Evolutionary conservation across 345 rosid species (phyloP), one percentile per base, ranked within the genome.

Genomic region (Excoecaria agallocha): DNA sequence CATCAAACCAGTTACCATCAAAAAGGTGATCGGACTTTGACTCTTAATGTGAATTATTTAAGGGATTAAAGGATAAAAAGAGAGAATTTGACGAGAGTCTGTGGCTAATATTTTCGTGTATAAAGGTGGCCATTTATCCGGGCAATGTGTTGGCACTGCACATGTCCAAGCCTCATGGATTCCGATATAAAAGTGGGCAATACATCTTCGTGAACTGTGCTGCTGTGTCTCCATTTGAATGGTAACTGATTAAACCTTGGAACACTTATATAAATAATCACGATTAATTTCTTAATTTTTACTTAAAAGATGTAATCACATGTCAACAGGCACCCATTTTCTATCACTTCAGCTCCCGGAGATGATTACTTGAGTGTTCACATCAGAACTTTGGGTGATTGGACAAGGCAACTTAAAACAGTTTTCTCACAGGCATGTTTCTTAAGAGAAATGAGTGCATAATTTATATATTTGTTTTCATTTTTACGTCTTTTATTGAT

Each of bases 281-380:
- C 15, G 10, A 45, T 15, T 45, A 45, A 45, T n/a, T 20, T 19
- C 12, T 22, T 3, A 17, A 24, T 60, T 15, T 30, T 49, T 62
- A 39, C 30, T 38, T 0, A 19, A 35, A 24, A 22, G 37, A 57
- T 20, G 1, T 45, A 66, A 30, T 70, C 54, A 46, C 66, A 66
- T 69, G 63, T 70, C 41, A 9, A 61, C 84, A 92, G 97, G 97
- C 97, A 92, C 63, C 97, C 97, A 75, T 92, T 92, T 78, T 90
- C 96, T 12, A 92, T 90, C 41, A 90, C 97, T 12, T 89, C 97
- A 12, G 89, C 96, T n/a, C 97, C 96, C 3, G 89, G 88, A 69
- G 93, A 92, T 69, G 89, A 92, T 70, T 78, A 87, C 83, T 74
- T 92, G 7, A 92, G 97, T 25, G 91, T 89, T 66, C 96, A 90